Evolutionary conservation across 2,329 filamentous ascomycete species (phyloP).

Genomic region (Phaeosphaeria sp.): DNA sequence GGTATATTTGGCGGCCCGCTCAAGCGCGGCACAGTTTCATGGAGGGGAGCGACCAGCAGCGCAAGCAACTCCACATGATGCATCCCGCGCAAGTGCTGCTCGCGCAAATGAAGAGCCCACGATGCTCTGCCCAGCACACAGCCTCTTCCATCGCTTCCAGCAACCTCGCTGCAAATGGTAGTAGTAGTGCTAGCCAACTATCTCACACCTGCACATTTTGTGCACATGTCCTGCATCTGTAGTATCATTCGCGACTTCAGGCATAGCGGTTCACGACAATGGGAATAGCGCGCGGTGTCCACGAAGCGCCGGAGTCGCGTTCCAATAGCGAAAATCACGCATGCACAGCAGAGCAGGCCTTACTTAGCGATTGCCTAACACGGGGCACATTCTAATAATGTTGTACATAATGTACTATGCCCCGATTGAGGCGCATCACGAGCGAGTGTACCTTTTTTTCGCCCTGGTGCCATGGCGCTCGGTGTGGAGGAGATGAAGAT

Average conservation of each 20-base stretch:
- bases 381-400: not conserved
- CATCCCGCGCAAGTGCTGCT: not conserved
- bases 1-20: not conserved
- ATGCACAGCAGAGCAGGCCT: conserved; percentile 25
- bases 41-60: conserved; percentile 5
- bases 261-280: conserved; percentile 9
- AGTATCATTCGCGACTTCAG: conserved; percentile 4
- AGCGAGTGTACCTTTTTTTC: not conserved
- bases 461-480: not conserved
- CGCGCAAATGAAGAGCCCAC: conserved; percentile 4
- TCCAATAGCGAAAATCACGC: conserved; percentile 44
- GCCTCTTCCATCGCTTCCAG: conserved; percentile 13
- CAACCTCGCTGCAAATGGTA: not conserved
- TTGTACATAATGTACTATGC: not conserved
- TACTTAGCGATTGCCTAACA: conserved; percentile 7
- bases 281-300: conserved; percentile 4
- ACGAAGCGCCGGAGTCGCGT: conserved; percentile 8
- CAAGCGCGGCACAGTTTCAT: conserved; percentile 8
- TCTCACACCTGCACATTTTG: not conserved
- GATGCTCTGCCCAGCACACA: conserved; percentile 19
- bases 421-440: not conserved
- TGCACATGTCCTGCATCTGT: conserved; percentile 1
- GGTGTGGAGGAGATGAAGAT: not conserved
- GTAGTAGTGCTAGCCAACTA: not conserved
- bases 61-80: conserved; percentile 4